Conservation (phyloP, 1,139 yeast genomes). For the Scheffersomyces stambukii region DNA sequence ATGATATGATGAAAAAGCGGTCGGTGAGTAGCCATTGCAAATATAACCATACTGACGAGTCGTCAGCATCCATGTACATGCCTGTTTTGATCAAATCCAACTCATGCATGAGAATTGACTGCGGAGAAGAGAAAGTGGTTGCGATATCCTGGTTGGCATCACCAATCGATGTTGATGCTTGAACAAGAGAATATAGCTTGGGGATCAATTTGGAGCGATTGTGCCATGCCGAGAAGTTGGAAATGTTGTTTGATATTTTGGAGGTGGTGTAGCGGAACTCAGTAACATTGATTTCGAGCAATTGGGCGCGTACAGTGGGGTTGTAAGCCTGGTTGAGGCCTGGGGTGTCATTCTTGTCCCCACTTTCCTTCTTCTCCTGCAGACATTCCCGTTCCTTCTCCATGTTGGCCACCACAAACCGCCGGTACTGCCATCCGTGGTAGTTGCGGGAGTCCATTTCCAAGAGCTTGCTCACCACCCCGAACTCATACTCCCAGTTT, state of each 20-base stretch:
- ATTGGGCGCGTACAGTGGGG: too few species aligned
- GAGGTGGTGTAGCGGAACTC: conserved; percentile 78
- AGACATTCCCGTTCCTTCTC: conserved; percentile 30
- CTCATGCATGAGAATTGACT: conserved; percentile 50
- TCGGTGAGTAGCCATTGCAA: conserved; percentile 74
- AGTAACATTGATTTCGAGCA: conserved; percentile 24
- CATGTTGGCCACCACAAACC: conserved; percentile 58
- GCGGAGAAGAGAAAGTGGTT: conserved; percentile 23
- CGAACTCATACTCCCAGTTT: conserved; percentile 68
- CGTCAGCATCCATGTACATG: conserved; percentile 88
- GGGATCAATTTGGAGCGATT: conserved; percentile 73
- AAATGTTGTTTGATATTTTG: conserved; percentile 76
- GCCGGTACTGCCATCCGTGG: conserved; percentile 95
- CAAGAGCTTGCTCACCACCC: conserved; percentile 63
- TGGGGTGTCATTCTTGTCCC: conserved; percentile 7
- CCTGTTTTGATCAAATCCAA: conserved; percentile 74
- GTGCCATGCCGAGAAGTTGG: conserved; percentile 97
- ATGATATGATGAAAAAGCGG: conserved; percentile 37
- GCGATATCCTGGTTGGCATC: conserved; percentile 13
- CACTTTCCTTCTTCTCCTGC: conserved; percentile 3
- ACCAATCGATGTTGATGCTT: conserved; percentile 17
- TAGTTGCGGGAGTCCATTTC: conserved; percentile 76
- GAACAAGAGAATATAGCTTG: conserved; percentile 31
- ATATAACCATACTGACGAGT: conserved; percentile 90
- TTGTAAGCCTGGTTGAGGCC: too few species aligned